phyloP scores from a whole-genome alignment of 176 grass and related monocot genomes.

The Chloris gayana region DNA sequence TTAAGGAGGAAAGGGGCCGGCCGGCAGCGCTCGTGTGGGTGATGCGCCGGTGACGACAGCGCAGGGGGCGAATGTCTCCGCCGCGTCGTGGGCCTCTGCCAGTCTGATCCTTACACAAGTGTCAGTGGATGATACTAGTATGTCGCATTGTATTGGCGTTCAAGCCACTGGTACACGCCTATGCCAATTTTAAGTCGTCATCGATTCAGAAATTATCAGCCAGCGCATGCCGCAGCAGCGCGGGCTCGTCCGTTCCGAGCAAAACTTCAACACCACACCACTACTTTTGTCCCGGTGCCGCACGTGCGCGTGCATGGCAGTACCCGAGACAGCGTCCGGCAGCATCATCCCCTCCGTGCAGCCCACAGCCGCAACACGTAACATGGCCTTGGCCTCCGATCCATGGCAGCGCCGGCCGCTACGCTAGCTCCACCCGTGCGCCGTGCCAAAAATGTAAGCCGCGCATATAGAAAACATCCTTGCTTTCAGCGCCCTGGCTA shows the following conservation, averaged over 20 bases:
- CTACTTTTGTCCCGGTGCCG: too few relatives aligned
- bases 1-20: not conserved
- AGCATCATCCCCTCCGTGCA: conserved; percentile 12
- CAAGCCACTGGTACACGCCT: too few relatives aligned
- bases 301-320: conserved; percentile 21
- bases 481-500: conserved; percentile 14
- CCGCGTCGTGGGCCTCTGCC: conserved; percentile 39
- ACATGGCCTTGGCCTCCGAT: conserved; percentile 14
- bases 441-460: not conserved
- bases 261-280: too few relatives aligned
- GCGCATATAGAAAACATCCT: not conserved
- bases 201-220: too few relatives aligned
- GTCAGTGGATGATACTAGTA: too few relatives aligned
- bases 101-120: too few relatives aligned
- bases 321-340: not conserved
- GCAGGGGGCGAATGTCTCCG: conserved; percentile 50
- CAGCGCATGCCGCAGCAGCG: too few relatives aligned
- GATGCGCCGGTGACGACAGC: conserved; percentile 49
- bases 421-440: too few relatives aligned
- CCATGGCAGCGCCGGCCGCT: not conserved
- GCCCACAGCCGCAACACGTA: conserved; percentile 22
- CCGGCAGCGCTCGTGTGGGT: conserved; percentile 48
- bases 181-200: too few relatives aligned
- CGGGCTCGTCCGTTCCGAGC: too few relatives aligned
- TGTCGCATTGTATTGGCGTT: too few relatives aligned